Conservation (phyloP, 768 basidiomycete species). For the Ramaria sp. region DNA sequence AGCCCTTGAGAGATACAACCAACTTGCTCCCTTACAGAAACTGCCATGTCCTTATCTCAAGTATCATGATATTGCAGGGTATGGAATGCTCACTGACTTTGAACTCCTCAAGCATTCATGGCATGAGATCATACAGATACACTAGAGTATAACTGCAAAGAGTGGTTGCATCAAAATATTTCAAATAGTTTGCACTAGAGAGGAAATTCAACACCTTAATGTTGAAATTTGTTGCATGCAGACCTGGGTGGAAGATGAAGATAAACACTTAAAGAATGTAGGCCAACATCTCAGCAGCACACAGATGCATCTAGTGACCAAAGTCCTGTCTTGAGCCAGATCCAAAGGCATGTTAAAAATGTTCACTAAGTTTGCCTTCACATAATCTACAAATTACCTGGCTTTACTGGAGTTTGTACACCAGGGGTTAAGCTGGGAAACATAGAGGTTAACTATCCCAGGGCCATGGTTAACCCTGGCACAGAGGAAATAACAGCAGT, state of each 20-base stretch:
- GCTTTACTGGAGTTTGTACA: too few species aligned
- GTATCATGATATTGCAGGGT: neutral
- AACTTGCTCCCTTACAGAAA: neutral
- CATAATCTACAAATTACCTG: too few species aligned
- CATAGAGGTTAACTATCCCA: too few species aligned
- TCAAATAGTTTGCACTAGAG: neutral
- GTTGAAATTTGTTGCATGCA: slow-evolving; percentile 2
- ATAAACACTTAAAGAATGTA: too few species aligned
- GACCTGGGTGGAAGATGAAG: neutral
- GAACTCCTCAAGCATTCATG: neutral
- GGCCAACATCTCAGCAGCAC: too few species aligned
- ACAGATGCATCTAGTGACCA: too few species aligned
- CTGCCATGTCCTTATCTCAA: neutral
- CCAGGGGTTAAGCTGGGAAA: too few species aligned
- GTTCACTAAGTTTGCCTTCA: too few species aligned
- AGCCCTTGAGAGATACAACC: slow-evolving; percentile 6
- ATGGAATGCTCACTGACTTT: slow-evolving; percentile 2
- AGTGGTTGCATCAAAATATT: neutral
- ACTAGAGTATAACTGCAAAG: neutral
- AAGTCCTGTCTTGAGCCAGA: too few species aligned
- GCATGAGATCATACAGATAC: neutral
- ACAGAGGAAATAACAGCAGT: too few species aligned
- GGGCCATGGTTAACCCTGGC: too few species aligned
- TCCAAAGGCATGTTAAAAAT: too few species aligned
- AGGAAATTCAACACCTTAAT: slow-evolving; percentile 1